Evolutionary conservation across 495 filamentous ascomycete species (phyloP), one percentile per base, ranked within the genome.

Genomic region (Tuber calosporum): DNA sequence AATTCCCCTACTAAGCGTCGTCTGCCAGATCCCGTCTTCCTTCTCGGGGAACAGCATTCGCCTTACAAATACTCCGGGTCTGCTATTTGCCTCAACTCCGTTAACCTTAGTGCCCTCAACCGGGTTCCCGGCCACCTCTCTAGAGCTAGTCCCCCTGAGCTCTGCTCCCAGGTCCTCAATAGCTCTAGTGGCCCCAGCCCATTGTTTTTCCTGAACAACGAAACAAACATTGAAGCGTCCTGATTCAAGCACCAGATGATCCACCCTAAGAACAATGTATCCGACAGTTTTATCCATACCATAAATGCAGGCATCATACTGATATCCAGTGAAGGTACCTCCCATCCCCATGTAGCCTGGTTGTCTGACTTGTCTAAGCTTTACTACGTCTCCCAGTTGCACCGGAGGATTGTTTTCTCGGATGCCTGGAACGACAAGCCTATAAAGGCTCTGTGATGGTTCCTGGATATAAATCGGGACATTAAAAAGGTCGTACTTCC

Each of bases 11-110:
- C 83, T 81, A 34, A 86, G 72, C 58, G 73, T 82, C 58, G 72
- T 82, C 70, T 87, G 86, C 30, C 81, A 68, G 7, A 79, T 74
- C 53, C 83, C 82, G 79, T 87, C 83, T 19, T 66, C 72, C 66
- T 82, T 77, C 9, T 81, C 83, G 1, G 86, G 86, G 74, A 87
- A 86, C 26, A 88, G 74, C 84, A 88, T 88, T 36, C 82, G 83
- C 72, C 83, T 81, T 68, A 85, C 72, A 84, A 86, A 87, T 69
- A 69, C 62, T 30, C 66, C 20, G 39, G 67, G 66, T 45, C 66
- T 42, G 68, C 37, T 67, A 67, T 68, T 76, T 73, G 34, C 41
- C 58, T 67, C 66, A 71, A 66, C 58, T 48, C 73, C 37, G 73
- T 75, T 68, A 75, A 58, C 20, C 37, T 36, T 13, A 83, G 72